Base-by-base conservation (phyloP, 257 asterid genomes). In the Nyctanthes arbortristis region DNA sequence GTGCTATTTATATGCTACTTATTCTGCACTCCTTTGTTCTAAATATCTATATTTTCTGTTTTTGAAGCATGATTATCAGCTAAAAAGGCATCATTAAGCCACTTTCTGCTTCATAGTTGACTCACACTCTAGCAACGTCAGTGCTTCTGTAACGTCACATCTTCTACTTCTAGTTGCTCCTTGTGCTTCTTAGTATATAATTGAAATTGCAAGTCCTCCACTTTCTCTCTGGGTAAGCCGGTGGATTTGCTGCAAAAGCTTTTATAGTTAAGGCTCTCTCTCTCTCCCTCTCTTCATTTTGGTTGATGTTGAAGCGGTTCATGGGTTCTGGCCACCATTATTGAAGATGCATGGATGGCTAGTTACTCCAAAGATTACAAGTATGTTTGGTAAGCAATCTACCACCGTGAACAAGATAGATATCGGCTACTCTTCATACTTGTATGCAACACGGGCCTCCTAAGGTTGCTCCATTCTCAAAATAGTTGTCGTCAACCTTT, bases 61-160 rank as follows among this genome's bases (percentile, higher is more conserved):
- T 77, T 66, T 77, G 85, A 76, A 74, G 75, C 73, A 67, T 65
- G 75, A 63, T 66, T 71, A 39, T 61, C 68, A 59, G 83, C 80
- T 70, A 63, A 74, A 77, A 78, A 78, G 52, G 60, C 80, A 31
- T 67, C 74, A 25, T 75, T 66, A 66, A 47, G 66, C 84, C 34
- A 49, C 73, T 35, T 37, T 69, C 65, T 55, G 61, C 77, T 63
- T 63, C 77, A 67, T 72, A 59, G 69, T 68, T 59, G 36, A 18
- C 81, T 18, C 33, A 55, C 39, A 35, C n/a, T n/a, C 56, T 68
- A 52, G 59, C 59, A 57, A 69, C 13, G 13, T 65, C 67, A 27
- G 61, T 64, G 61, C 74, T 69, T 73, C 59, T 69, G 45, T 22
- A 30, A 20, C 75, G 61, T 70, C 66, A 55, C 65, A 37, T 40